phyloP scores from a whole-genome alignment of 441 rosid genomes.

The Arabidopsis hybrid region DNA sequence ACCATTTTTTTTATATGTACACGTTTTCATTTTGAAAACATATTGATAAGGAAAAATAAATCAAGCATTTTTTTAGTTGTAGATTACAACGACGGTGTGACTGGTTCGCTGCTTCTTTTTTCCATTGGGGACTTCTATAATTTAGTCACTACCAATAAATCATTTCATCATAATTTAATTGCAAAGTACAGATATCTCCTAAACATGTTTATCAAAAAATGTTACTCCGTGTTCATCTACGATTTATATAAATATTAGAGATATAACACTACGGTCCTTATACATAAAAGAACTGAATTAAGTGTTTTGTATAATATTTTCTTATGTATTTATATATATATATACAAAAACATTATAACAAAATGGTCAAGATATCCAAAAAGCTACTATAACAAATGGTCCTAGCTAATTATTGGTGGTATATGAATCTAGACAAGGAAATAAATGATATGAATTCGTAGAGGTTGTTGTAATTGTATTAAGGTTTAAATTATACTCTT shows the following conservation, averaged over 20 bases:
- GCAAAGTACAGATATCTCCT: constrained; percentile 2
- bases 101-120: not conserved
- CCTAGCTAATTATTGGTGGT: constrained; percentile 13
- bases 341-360: not conserved
- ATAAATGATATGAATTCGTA: constrained; percentile 2
- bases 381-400: constrained; percentile 14
- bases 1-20: constrained; percentile 48
- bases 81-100: not conserved
- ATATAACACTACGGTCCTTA: not conserved
- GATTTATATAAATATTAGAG: not conserved
- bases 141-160: not conserved
- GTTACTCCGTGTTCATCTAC: not conserved
- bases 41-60: not conserved
- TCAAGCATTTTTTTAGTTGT: not conserved
- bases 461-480: constrained; percentile 10
- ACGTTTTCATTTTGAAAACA: constrained; percentile 1
- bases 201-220: not conserved
- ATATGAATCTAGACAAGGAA: constrained; percentile 17
- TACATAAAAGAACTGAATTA: not conserved
- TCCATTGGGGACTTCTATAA: no score
- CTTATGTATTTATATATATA: not conserved
- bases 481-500: not conserved
- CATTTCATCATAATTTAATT: not conserved
- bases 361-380: constrained; percentile 25
- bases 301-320: not conserved